Evolutionary conservation across 345 rosid genomes (phyloP), one percentile per base, ranked within the genome.

Genomic region (Geranium brycei): DNA sequence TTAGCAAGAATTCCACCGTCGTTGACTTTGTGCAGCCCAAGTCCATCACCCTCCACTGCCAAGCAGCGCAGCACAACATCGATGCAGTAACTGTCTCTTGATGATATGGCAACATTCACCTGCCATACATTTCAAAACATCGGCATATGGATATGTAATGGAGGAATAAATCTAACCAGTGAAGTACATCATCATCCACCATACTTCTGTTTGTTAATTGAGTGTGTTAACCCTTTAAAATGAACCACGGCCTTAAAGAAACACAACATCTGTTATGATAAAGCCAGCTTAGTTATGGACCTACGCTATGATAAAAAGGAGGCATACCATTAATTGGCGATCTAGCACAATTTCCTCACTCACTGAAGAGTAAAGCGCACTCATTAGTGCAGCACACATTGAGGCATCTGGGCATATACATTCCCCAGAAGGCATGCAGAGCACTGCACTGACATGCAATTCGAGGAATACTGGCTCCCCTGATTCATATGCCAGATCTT

Each of bases 341-440:
- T 75, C 79, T 64, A 82, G 72, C 71, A 93, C 95, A 64, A 73
- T 80, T 61, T 93, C 96, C 78, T 93, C 99, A 57, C 81, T 79
- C 67, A 80, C 84, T 69, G 91, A 81, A 68, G 91, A 84, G 85
- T 88, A 86, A 32, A 93, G 93, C 7, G 96, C 91, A 71, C 97
- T 93, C 96, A 86, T 90, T 63, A 93, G 71, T 47, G 96, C 72
- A 69, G 99, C 73, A 69, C 97, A 93, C 65, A 87, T 80, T 60
- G 88, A 80, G 57, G 96, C 90, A 75, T 93, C 96, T 68, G 97
- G 99, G 72, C 67, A 79, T 82, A 93, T 64, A 77, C 88, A 82
- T 85, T 93, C 96, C 74, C 97, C 97, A 65, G 96, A 86, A 80
- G 99, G 95, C 68, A 86, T 69, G 77, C 96, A 87, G 76, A 93